Evolutionary conservation across 2,329 filamentous ascomycete genomes (phyloP).

Genomic region (Esteya vermicola): DNA sequence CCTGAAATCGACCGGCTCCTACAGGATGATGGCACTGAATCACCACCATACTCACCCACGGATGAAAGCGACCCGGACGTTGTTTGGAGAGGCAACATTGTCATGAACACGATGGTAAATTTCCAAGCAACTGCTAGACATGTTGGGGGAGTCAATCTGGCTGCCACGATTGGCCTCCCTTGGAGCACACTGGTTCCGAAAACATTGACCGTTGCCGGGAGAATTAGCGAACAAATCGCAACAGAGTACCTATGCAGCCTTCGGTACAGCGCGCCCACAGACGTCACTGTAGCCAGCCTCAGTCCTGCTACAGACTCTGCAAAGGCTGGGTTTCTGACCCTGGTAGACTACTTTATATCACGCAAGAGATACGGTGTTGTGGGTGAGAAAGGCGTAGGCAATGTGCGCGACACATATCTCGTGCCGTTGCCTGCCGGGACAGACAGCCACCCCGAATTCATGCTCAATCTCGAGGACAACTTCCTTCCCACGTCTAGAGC

Average conservation of each 20-base stretch:
- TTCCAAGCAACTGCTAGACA: slow-evolving; percentile 68
- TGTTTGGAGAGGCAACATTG: slow-evolving; percentile 63
- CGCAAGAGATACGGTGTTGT: slow-evolving; percentile 82
- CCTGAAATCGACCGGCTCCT: slow-evolving; percentile 83
- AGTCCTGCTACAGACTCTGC: slow-evolving; percentile 47
- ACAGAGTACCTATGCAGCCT: slow-evolving; percentile 85
- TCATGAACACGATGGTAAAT: slow-evolving; percentile 64
- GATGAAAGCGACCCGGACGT: slow-evolving; percentile 59
- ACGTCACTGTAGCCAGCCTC: slow-evolving; percentile 69
- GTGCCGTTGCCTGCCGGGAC: slow-evolving; percentile 68
- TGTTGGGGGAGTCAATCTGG: slow-evolving; percentile 71
- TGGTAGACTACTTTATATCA: slow-evolving; percentile 78
- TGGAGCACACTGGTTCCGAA: slow-evolving; percentile 68
- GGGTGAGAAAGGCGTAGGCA: slow-evolving; percentile 56
- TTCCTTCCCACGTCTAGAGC: slow-evolving; percentile 56
- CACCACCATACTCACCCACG: slow-evolving; percentile 69
- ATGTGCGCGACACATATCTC: slow-evolving; percentile 82
- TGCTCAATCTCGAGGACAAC: slow-evolving; percentile 78
- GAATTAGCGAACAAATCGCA: slow-evolving; percentile 70
- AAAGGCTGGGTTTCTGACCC: slow-evolving; percentile 49
- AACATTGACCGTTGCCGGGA: slow-evolving; percentile 56
- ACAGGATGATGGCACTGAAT: slow-evolving; percentile 66
- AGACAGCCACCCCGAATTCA: slow-evolving; percentile 64
- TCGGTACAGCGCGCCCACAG: slow-evolving; percentile 66
- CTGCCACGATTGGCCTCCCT: slow-evolving; percentile 31